A percentile compares a stretch with the other conserved stretches of the same genome.
phyloP scores from a whole-genome alignment of 1,284 basidiomycete species.

The Ustilago sp. region DNA sequence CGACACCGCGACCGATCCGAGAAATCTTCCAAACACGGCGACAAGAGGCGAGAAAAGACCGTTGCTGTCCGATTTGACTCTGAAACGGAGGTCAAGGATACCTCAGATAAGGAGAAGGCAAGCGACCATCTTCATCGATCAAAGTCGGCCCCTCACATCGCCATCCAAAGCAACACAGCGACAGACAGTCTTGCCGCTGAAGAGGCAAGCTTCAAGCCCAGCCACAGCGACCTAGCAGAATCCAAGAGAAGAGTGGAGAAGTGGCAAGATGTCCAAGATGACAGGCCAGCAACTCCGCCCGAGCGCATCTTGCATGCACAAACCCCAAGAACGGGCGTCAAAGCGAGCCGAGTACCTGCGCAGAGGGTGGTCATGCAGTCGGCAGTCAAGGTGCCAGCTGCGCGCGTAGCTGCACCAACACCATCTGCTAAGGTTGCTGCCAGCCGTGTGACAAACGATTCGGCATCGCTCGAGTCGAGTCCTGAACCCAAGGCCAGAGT shows the following conservation, averaged over 20 bases:
- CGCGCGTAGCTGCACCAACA: constrained; percentile 28
- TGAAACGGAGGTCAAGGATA: neutral
- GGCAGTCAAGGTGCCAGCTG: constrained; percentile 36
- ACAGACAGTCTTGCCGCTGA: neutral
- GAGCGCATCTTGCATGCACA: constrained; percentile 21
- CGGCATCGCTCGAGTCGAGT: constrained; percentile 16
- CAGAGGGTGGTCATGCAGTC: constrained; percentile 26
- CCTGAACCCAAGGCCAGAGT: constrained; percentile 15
- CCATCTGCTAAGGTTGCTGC: constrained; percentile 37
- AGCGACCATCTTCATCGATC: constrained; percentile 18
- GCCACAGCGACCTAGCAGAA: neutral
- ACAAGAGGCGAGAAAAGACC: constrained; percentile 40
- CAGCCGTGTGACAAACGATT: neutral
- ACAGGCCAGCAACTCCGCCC: constrained; percentile 18
- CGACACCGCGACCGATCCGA: constrained; percentile 19
- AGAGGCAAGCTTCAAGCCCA: neutral
- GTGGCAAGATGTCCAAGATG: constrained; percentile 6
- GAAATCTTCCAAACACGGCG: constrained; percentile 19
- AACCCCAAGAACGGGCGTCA: constrained; percentile 32
- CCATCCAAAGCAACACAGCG: constrained; percentile 5
- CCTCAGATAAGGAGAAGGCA: neutral
- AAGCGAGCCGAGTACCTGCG: constrained; percentile 41
- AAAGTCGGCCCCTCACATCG: constrained; percentile 33
- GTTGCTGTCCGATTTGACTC: constrained; percentile 40
- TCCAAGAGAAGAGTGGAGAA: neutral